Evolutionary conservation across 2,329 filamentous ascomycete genomes (phyloP).

Genomic region (Colletotrichum sp.): DNA sequence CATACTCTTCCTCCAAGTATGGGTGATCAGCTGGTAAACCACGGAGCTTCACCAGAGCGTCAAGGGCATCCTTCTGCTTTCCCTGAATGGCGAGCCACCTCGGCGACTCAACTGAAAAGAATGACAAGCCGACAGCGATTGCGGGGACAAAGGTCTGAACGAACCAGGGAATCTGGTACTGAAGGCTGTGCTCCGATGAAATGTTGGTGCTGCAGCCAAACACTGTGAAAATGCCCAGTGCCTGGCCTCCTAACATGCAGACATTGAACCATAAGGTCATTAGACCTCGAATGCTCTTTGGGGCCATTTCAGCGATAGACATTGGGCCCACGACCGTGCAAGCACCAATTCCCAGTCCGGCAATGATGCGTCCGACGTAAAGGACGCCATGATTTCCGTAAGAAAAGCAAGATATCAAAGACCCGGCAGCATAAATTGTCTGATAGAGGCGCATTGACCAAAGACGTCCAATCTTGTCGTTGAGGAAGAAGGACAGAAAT

Average conservation of each 20-base stretch:
- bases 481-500: slow-evolving; percentile 42
- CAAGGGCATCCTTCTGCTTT: slow-evolving; percentile 28
- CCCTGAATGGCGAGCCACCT: slow-evolving; percentile 38
- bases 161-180: slow-evolving; percentile 32
- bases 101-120: slow-evolving; percentile 41
- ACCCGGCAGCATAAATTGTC: slow-evolving; percentile 31
- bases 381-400: slow-evolving; percentile 34
- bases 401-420: slow-evolving; percentile 34
- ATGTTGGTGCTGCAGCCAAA: slow-evolving; percentile 37
- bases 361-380: slow-evolving; percentile 36
- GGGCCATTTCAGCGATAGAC: slow-evolving; percentile 37
- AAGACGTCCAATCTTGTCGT: slow-evolving; percentile 38
- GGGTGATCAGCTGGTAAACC: slow-evolving; percentile 29
- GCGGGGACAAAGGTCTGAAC: slow-evolving; percentile 4
- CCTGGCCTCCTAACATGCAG: slow-evolving; percentile 25
- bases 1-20: slow-evolving; percentile 28
- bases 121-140: slow-evolving; percentile 20
- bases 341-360: slow-evolving; percentile 41
- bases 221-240: slow-evolving; percentile 31
- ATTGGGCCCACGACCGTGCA: slow-evolving; percentile 36
- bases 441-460: background rate
- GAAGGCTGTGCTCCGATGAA: slow-evolving; percentile 20
- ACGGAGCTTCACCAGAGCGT: slow-evolving; percentile 23
- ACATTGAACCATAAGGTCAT: slow-evolving; percentile 37
- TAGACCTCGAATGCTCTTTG: slow-evolving; percentile 35